A percentile compares a stretch with the other conserved stretches of the same genome.
Evolutionary conservation across 129 eudicot genomes (phyloP).

Genomic region (Apium graveolens): DNA sequence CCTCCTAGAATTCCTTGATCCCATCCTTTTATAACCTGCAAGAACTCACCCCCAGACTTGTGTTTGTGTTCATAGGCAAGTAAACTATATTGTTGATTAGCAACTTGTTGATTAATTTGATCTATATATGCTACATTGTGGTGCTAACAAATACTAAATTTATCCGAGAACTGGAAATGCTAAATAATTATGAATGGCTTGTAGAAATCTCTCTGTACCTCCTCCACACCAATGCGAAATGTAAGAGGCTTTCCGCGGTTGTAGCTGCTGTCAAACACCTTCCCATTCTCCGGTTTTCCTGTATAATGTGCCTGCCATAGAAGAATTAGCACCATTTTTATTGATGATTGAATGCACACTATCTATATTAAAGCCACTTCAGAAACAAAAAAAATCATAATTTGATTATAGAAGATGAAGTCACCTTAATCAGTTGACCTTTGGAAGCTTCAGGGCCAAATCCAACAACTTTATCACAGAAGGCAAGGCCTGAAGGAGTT

Average conservation of each 20-base stretch:
- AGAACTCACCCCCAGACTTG: background rate
- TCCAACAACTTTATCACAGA: conserved; percentile 63
- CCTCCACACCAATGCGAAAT: conserved; percentile 91
- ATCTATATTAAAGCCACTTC: background rate
- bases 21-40: conserved; percentile 94
- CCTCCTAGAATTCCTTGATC: conserved; percentile 91
- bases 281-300: conserved; percentile 74
- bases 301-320: conserved; percentile 73
- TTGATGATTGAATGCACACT: background rate
- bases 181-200: background rate
- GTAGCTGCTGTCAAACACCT: conserved; percentile 95
- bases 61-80: too few relatives aligned
- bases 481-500: conserved; percentile 68
- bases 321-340: background rate
- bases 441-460: conserved; percentile 54
- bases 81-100: too few relatives aligned
- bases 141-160: background rate
- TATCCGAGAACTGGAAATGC: background rate
- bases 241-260: conserved; percentile 88
- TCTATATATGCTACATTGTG: too few relatives aligned
- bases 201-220: conserved; percentile 32
- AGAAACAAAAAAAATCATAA: background rate
- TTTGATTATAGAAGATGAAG: background rate
- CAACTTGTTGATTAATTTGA: too few relatives aligned
- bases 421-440: conserved; percentile 78